Base-by-base conservation (phyloP, 169 alveolate genomes). In the Eimeria necatrix region DNA sequence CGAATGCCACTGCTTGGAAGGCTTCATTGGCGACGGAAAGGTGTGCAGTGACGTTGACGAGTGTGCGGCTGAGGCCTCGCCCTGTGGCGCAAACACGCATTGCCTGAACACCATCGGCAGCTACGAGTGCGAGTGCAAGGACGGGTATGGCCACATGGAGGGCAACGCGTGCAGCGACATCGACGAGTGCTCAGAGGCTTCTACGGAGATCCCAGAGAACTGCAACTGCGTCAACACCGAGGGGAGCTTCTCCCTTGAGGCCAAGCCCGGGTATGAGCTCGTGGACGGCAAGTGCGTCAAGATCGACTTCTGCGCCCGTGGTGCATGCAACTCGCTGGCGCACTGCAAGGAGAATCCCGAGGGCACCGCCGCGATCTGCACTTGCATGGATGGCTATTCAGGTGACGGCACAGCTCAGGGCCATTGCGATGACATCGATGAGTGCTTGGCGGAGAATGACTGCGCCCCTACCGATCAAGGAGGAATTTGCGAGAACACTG, bases 31-130 rank as follows among this genome's bases (percentile, higher is more conserved):
- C 18, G 84, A 86, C 68, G 95, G 93, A 3, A 60, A 83, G 32
- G 49, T 24, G 52, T 92, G 95, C 92, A 76, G 88, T 20, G 97
- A 95, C 76, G 85, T 94, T 22, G 96, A 96, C 83, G 97, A 96
- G 90, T 96, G 97, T 81, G 89, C 76, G n/a, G 95, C 64, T 2
- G 93, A 24, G 4, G 12, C 74, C 7, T 26, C 59, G 8, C 78
- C 94, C 22, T 94, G 96, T 91, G 92, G 73, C 52, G 78, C 51
- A 2, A 46, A 74, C 56, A 70, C 96, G 4, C 68, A 56, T 20
- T 94, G 96, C 94, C 48, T 86, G 91, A 96, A 96, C 95, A 94
- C 96, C 59, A 81, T 94, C 18, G 97, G 97, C 22, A 61, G 94
- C 76, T 96, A 46, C 87, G 74, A 87, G 20, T 96, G 97, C 80